Conservation (phyloP, 306 rosid genomes). For the Ormosia semicastrata region DNA sequence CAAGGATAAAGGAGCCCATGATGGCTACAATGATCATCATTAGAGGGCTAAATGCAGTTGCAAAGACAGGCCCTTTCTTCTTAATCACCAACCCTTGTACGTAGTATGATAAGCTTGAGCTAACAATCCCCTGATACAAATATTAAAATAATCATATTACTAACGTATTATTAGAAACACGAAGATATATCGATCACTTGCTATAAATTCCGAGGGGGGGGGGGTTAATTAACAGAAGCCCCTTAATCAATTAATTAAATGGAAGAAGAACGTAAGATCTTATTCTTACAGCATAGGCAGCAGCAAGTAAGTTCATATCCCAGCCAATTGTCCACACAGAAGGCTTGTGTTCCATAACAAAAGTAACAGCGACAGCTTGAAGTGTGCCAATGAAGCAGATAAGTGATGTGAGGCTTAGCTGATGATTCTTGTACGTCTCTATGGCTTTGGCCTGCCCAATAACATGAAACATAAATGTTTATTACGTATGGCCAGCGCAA, state of each 20-base stretch:
- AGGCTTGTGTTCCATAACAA: slow-evolving; percentile 67
- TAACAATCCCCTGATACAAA: slow-evolving; percentile 70
- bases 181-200: neutral
- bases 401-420: slow-evolving; percentile 72
- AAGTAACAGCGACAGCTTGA: slow-evolving; percentile 84
- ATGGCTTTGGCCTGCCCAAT: slow-evolving; percentile 60
- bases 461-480: neutral
- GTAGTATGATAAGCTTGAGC: slow-evolving; percentile 82
- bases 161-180: neutral
- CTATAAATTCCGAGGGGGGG: neutral
- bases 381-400: slow-evolving; percentile 79
- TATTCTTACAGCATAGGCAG: slow-evolving; percentile 93
- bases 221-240: neutral
- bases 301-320: slow-evolving; percentile 93
- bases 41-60: slow-evolving; percentile 96
- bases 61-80: slow-evolving; percentile 91
- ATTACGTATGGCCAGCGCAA: neutral
- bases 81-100: slow-evolving; percentile 95
- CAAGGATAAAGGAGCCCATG: slow-evolving; percentile 85
- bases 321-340: slow-evolving; percentile 86
- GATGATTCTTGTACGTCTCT: slow-evolving; percentile 83
- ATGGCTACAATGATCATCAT: slow-evolving; percentile 91
- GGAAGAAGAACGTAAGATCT: neutral
- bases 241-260: neutral
- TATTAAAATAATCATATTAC: neutral